Conservation (phyloP, 139 green algal genomes). For the Choricystis sp. region DNA sequence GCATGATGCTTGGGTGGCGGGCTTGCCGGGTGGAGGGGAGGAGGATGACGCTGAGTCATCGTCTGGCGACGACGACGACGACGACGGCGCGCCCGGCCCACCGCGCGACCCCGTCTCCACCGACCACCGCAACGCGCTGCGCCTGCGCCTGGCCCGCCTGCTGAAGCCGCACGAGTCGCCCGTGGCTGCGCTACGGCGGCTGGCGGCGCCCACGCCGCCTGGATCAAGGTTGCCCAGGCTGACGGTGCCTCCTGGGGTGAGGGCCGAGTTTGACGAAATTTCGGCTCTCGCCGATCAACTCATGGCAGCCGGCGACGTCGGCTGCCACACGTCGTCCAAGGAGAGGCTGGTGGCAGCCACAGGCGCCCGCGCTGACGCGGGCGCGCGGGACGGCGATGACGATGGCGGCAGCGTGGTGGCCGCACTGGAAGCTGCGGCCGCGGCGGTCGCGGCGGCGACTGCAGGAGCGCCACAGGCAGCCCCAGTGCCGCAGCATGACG, state of each 20-base stretch:
- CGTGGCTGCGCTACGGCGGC: slow-evolving; percentile 32
- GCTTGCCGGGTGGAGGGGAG: slow-evolving; percentile 13
- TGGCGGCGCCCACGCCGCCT: no score
- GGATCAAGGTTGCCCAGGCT: no score
- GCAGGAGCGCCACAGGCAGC: slow-evolving; percentile 10
- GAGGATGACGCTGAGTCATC: slow-evolving; percentile 5
- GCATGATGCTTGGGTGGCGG: slow-evolving; percentile 49
- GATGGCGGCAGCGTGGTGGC: no score
- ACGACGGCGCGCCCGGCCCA: no score
- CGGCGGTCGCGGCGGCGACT: neutral
- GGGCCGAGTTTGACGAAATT: no score
- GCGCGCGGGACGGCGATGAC: neutral
- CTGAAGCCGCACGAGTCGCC: slow-evolving; percentile 35
- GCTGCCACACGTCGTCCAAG: no score
- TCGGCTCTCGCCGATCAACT: no score
- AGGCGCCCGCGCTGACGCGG: neutral
- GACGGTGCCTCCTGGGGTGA: no score
- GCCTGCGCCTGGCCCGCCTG: slow-evolving; percentile 22
- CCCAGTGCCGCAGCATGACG: no score
- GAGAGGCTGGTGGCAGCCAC: no score
- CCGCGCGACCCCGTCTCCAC: neutral
- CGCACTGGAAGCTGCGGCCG: no score
- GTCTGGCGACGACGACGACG: slow-evolving; percentile 12
- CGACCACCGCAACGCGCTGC: neutral
- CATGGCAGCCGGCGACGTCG: no score